Evolutionary conservation across 805 yeast genomes (phyloP), one percentile per base, ranked within the genome.

Genomic region (Candida ponderosae): DNA sequence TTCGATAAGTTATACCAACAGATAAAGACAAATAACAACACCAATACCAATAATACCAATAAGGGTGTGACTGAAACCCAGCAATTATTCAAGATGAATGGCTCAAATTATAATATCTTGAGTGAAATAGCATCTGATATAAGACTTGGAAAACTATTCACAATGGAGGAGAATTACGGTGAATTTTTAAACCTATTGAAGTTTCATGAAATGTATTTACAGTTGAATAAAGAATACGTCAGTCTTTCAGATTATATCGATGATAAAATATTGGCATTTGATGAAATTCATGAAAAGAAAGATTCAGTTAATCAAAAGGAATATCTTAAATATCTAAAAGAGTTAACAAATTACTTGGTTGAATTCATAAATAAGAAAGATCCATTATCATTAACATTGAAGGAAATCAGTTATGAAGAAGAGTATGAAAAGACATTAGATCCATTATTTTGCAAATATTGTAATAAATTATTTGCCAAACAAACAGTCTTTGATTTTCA

Each of bases 401-500:
- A n/a, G n/a, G n/a, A n/a, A n/a, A n/a, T n/a, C n/a, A n/a, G n/a
- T n/a, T n/a, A n/a, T n/a, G n/a, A n/a, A n/a, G n/a, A n/a, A n/a
- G 14, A 47, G 36, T 23, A n/a, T 29, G 7, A 31, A 35, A 28
- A 3, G 29, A 32, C 9, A 36, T 40, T 3, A 51, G 57, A 51
- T 2, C 40, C 50, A 5, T 40, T 73, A 1, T 81, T 56, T 45
- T 90, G 97, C 53, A 44, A 56, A 5, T 68, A 71, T 0, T 90
- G 97, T 53, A 66, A 72, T 21, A 81, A 75, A 50, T 39, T 49
- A 16, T 88, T 85, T 53, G 62, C 82, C 13, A 80, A 81, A 36
- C 62, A 62, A 20, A 60, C 87, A 0, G 93, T 84, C 0, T 88
- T 66, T 52, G 58, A 70, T 4, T 78, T 73, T 3, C 97, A 90